Percentiles rank a stretch among this genome's conserved stretches.
phyloP scores from a whole-genome alignment of 805 yeast genomes.

The Yarrowia osloensis region DNA sequence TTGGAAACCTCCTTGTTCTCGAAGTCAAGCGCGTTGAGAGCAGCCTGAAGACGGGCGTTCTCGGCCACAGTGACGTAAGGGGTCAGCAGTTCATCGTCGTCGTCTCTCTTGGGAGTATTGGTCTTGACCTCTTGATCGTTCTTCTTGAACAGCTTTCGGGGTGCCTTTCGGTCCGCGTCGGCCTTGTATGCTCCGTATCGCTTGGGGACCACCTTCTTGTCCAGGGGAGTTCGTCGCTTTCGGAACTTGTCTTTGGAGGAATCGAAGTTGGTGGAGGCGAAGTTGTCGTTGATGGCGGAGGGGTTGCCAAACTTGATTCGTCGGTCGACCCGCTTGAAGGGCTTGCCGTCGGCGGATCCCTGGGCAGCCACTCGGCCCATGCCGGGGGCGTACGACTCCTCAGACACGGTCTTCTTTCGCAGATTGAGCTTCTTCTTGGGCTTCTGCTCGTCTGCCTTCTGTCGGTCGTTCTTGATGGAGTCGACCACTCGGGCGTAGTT shows the following conservation, averaged over 20 bases:
- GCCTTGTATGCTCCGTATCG: slow-evolving; percentile 22
- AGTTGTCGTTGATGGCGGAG: slow-evolving; percentile 2
- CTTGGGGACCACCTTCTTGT: slow-evolving; percentile 27
- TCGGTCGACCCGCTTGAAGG: not conserved
- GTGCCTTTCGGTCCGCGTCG: slow-evolving; percentile 27
- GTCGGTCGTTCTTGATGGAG: slow-evolving; percentile 15
- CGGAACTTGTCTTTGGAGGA: slow-evolving; percentile 1
- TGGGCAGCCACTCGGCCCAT: not conserved
- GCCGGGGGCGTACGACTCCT: slow-evolving; percentile 14
- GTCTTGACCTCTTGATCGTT: not conserved
- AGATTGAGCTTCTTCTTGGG: slow-evolving; percentile 25
- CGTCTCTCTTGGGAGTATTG: not conserved
- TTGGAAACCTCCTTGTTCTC: slow-evolving; percentile 6
- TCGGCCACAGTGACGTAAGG: not conserved
- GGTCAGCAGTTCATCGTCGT: not conserved
- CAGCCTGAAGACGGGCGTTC: slow-evolving; percentile 12
- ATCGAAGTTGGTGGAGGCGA: slow-evolving; percentile 14
- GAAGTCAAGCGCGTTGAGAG: not conserved
- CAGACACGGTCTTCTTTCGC: not conserved
- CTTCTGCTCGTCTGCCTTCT: not conserved
- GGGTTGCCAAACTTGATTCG: slow-evolving; percentile 11
- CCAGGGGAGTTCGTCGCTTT: slow-evolving; percentile 12
- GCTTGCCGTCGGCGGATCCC: not conserved
- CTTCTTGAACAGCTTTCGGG: slow-evolving; percentile 21
- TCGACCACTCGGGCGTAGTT: slow-evolving; percentile 30